phyloP scores from a whole-genome alignment of 2,329 filamentous ascomycete genomes.

The Polychaeton citri region DNA sequence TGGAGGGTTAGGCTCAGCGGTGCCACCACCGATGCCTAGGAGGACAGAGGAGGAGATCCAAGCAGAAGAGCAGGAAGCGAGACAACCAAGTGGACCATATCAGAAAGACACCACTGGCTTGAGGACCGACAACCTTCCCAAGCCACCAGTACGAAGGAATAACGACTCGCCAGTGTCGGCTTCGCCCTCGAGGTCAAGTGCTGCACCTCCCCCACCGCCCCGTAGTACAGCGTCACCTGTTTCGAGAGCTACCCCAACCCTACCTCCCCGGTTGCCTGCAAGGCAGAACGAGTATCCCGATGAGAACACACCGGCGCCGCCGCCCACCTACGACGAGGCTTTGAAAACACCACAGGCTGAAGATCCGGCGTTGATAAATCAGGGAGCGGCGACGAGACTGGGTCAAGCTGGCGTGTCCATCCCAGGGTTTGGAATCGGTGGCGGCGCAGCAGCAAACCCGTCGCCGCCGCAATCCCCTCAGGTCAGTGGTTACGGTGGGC shows the following conservation, averaged over 20 bases:
- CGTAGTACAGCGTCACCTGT: conserved; percentile 9
- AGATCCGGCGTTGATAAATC: conserved; percentile 31
- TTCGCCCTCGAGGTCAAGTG: conserved; percentile 11
- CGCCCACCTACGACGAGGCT: conserved; percentile 36
- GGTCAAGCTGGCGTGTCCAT: conserved; percentile 65
- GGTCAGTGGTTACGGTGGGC: conserved; percentile 14
- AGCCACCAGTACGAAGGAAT: conserved; percentile 48
- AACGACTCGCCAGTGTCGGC: conserved; percentile 13
- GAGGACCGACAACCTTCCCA: conserved; percentile 54
- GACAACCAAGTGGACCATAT: conserved; percentile 49
- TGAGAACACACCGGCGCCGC: conserved; percentile 30
- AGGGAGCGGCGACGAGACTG: conserved; percentile 51
- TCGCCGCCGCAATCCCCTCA: conserved; percentile 1
- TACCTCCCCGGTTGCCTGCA: conserved; percentile 60
- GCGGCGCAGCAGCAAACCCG: conserved; percentile 15
- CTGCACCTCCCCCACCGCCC: conserved; percentile 9
- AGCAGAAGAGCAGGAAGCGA: conserved; percentile 22
- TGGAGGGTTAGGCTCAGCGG: conserved; percentile 29
- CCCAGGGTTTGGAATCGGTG: conserved; percentile 60
- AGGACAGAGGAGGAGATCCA: conserved; percentile 21
- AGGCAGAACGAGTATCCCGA: conserved; percentile 44
- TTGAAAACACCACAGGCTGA: conserved; percentile 12
- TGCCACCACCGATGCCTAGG: conserved; percentile 25
- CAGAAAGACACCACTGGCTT: conserved; percentile 58
- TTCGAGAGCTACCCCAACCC: conserved; percentile 35